These are phyloP conservation scores for Monascus purpureus DNA, from an alignment of 495 filamentous ascomycete species.

Conservation along the genomic window DNA sequence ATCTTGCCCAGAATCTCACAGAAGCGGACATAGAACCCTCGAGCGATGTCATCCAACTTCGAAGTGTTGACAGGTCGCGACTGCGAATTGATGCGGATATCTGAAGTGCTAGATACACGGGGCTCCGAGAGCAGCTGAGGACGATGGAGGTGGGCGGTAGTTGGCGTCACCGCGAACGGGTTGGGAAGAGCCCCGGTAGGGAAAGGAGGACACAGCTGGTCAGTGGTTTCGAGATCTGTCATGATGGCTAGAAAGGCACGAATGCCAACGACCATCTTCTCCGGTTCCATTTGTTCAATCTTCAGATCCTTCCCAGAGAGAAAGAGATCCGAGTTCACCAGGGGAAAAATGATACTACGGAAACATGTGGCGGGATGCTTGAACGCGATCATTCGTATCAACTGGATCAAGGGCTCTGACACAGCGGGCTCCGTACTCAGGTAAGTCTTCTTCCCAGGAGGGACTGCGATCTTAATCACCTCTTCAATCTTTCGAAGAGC, in stretches of 20 bases:
- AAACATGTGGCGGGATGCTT: slow-evolving; percentile 91
- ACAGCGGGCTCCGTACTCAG: slow-evolving; percentile 67
- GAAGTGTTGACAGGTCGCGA: slow-evolving; percentile 63
- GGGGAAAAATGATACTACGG: slow-evolving; percentile 76
- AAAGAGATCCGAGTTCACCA: slow-evolving; percentile 87
- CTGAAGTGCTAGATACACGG: slow-evolving; percentile 15
- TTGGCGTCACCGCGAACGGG: slow-evolving; percentile 24
- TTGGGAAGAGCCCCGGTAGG: slow-evolving; percentile 41
- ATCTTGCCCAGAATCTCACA: slow-evolving; percentile 94
- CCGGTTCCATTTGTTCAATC: slow-evolving; percentile 87
- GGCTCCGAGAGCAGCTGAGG: slow-evolving; percentile 28
- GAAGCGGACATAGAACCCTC: slow-evolving; percentile 75
- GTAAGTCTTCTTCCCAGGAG: slow-evolving; percentile 60
- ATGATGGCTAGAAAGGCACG: slow-evolving; percentile 84
- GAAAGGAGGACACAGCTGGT: slow-evolving; percentile 68
- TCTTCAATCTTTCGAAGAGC: slow-evolving; percentile 76
- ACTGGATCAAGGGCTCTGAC: slow-evolving; percentile 78
- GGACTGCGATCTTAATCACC: slow-evolving; percentile 66
- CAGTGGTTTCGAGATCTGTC: slow-evolving; percentile 80
- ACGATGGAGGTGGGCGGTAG: slow-evolving; percentile 20
- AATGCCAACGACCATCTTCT: slow-evolving; percentile 93
- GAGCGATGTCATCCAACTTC: slow-evolving; percentile 59
- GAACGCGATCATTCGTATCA: slow-evolving; percentile 90
- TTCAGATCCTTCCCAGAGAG: slow-evolving; percentile 59
- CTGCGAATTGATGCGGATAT: slow-evolving; percentile 14